Percentiles rank a stretch among this genome's conserved stretches.
Evolutionary conservation across 2,329 filamentous ascomycete species (phyloP).

Genomic region (Whalleya microplaca): DNA sequence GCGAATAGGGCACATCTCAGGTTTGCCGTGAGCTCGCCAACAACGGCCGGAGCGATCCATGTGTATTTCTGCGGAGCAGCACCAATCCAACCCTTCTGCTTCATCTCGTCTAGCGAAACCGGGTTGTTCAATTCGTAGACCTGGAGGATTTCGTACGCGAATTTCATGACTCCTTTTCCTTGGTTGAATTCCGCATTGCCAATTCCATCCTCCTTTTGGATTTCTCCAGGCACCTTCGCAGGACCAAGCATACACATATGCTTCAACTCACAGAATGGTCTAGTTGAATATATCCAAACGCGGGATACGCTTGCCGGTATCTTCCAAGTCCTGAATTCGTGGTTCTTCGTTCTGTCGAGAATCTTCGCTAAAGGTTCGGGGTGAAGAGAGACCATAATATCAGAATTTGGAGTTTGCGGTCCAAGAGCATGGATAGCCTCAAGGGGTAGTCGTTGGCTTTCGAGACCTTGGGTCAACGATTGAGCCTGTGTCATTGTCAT

Average conservation of each 20-base stretch:
- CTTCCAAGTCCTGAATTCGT: constrained; percentile 60
- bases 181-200: constrained; percentile 58
- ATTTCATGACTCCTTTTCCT: constrained; percentile 42
- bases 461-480: constrained; percentile 34
- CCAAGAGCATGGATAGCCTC: constrained; percentile 36
- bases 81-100: constrained; percentile 57
- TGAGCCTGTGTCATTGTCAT: constrained; percentile 15
- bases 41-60: constrained; percentile 60
- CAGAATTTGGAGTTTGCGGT: constrained; percentile 47
- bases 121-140: constrained; percentile 68
- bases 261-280: constrained; percentile 50
- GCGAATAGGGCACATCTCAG: constrained; percentile 55
- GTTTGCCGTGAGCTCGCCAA: constrained; percentile 62
- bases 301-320: constrained; percentile 59
- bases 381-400: constrained; percentile 56
- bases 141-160: constrained; percentile 57
- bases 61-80: constrained; percentile 53
- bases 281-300: constrained; percentile 65
- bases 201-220: constrained; percentile 47
- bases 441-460: constrained; percentile 40
- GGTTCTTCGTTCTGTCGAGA: constrained; percentile 52
- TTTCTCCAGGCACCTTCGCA: constrained; percentile 51
- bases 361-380: constrained; percentile 58
- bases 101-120: constrained; percentile 54
- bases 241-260: constrained; percentile 62